Evolutionary conservation across 2,329 filamentous ascomycete species (phyloP), one percentile per base, ranked within the genome.

Genomic region (Gnomoniopsis sp.): DNA sequence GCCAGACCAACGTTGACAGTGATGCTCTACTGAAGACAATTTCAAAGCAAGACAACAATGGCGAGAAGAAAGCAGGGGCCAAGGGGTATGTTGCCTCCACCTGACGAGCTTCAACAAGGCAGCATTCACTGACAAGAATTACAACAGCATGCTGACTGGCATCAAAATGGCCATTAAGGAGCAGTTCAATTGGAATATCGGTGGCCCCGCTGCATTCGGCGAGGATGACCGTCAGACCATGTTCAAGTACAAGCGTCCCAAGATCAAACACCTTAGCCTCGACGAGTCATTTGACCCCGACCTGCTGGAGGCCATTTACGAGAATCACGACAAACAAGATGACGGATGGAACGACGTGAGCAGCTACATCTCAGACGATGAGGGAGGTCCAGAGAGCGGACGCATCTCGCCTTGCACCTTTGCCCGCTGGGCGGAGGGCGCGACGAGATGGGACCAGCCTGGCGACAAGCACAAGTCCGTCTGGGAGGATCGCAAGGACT

Each of bases 371-470:
- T 74, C 70, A 0, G 75, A 79, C 53, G 69, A 72, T 21, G 77
- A 82, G 58, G 76, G 74, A 1, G 70, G 71, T 22, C 68, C 70
- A 0, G 63, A 68, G 3, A 65, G 68, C 3, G 71, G 69, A 1
- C 72, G 71, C 1, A 74, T 81, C 30, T 74, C 72, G 0, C 75
- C 77, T 1, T 73, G 69, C 59, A 77, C 72, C 0, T 81, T 80
- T 57, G 67, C 71, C 14, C 63, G 68, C 1, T 73, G 71, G 68
- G 65, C 74, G 34, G 63, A 74, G 58, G 75, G 73, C 53, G 69
- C 68, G 41, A 60, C 68, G 61, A 65, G 69, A 55, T 70, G 67
- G 66, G 67, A 73, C 17, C 61, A 53, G 19, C 44, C 46, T 19
- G 49, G 23, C 11, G 57, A 61, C 49, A 56, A 49, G 44, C 49